Base-by-base conservation (phyloP, 2,329 filamentous ascomycete species). In the Paracamarosporium sp. region DNA sequence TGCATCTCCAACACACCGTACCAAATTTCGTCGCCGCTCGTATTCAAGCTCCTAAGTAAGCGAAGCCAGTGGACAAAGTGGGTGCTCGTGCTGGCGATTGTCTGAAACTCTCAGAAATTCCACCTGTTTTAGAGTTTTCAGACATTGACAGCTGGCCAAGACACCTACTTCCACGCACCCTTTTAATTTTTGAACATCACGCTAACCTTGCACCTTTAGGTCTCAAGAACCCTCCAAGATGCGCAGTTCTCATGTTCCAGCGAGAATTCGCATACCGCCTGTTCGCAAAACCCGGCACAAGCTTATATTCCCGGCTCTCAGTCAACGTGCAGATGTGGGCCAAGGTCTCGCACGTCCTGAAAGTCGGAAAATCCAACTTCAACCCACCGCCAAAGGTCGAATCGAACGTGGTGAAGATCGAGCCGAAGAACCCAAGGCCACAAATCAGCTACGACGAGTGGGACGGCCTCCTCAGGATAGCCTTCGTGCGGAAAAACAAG, bases 331-430 rank as follows among this genome's bases (percentile, higher is more conserved):
- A 98, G 74, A 96, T 98, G 84, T 97, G 91, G 87, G 87, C 89
- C 8, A 88, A 87, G 68, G 87, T 90, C 50, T 83, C 81, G 24
- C 85, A 82, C 69, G 88, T 96, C 66, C 92, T 96, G 89, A 97
- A 97, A 80, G 94, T 98, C 44, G 93, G 93, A 63, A 91, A 90
- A 79, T 95, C 96, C 79, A 98, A 98, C 81, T 99, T 98, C 85
- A 92, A 92, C 61, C 95, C 95, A 0, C 94, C 95, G 0, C 95
- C 95, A 8, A 87, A 92, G 71, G 95, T 99, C 56, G 95, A 99
- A 78, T 92, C 88, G 7, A 93, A 90, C 56, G 93, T 97, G 6
- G 93, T 97, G 46, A 86, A 93, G 59, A 90, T 97, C 65, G 91
- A 94, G 72, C 93, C 93, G 22, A 96, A 97, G 80, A 84, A 86